These are phyloP conservation scores for Quercus cerris DNA, from an alignment of 306 rosid species.

Conservation along the genomic window DNA sequence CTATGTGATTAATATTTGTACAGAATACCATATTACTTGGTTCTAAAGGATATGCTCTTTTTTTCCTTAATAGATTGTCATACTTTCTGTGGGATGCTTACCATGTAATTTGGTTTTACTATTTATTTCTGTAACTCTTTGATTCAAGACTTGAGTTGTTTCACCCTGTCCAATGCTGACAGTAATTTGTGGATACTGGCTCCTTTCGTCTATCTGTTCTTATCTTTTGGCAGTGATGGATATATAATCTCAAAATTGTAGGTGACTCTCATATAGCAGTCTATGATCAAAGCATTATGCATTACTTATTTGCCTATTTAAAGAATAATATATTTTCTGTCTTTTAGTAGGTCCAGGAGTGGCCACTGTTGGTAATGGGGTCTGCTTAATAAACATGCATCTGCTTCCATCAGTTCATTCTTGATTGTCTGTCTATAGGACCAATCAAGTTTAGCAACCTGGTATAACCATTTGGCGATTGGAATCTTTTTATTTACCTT, in stretches of 20 bases:
- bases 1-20: background rate
- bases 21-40: background rate
- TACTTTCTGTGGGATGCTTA: background rate
- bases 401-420: background rate
- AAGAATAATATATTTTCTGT: background rate
- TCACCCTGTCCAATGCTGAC: background rate
- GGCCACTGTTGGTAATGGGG: background rate
- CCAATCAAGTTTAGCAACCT: background rate
- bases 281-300: background rate
- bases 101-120: background rate
- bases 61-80: background rate
- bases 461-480: background rate
- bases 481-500: background rate
- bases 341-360: background rate
- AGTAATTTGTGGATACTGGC: background rate
- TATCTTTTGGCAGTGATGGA: background rate
- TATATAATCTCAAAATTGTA: background rate
- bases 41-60: background rate
- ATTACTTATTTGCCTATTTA: background rate
- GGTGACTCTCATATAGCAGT: background rate
- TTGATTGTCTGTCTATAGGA: background rate
- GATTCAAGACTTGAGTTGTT: background rate
- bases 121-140: background rate
- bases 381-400: background rate
- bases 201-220: background rate